phyloP scores from a whole-genome alignment of 129 eudicot genomes.

The Chrysanthemum lavandulifolium region DNA sequence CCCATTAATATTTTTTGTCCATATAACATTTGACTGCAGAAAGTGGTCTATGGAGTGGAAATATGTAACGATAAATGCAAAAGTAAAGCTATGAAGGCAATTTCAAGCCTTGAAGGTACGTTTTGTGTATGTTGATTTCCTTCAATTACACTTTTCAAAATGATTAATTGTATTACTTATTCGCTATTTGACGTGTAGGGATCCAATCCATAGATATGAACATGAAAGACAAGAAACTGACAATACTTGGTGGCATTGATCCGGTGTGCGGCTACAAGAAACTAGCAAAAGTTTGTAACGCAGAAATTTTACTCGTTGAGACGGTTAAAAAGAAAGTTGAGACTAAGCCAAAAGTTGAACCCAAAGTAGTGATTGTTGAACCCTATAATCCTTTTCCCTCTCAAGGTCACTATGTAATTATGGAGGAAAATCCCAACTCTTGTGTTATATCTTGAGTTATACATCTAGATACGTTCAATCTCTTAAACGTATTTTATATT shows the following conservation, averaged over 20 bases:
- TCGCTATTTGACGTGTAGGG: slow-evolving; percentile 13
- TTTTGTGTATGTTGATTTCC: background rate
- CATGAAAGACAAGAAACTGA: slow-evolving; percentile 27
- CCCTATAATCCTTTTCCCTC: no score
- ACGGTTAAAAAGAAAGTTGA: slow-evolving; percentile 4
- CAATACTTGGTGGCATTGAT: slow-evolving; percentile 34
- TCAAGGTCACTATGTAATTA: no score
- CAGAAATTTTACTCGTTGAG: slow-evolving; percentile 21
- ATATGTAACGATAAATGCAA: slow-evolving; percentile 19
- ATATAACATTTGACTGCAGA: background rate
- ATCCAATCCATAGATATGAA: slow-evolving; percentile 21
- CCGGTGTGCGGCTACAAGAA: slow-evolving; percentile 21
- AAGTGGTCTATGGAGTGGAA: slow-evolving; percentile 17
- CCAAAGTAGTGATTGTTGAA: no score
- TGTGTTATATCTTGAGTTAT: no score
- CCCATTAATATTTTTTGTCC: no score
- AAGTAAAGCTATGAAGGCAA: slow-evolving; percentile 32
- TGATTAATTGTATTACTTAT: no score
- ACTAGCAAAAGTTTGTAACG: slow-evolving; percentile 13
- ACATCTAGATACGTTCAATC: no score
- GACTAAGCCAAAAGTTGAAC: no score
- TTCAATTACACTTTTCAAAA: no score
- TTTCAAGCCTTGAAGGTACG: slow-evolving; percentile 24
- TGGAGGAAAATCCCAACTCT: no score
- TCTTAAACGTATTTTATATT: no score